These are phyloP conservation scores for Lipomyces spencermartinsiae DNA, from an alignment of 805 yeast genomes.

Conservation along the genomic window DNA sequence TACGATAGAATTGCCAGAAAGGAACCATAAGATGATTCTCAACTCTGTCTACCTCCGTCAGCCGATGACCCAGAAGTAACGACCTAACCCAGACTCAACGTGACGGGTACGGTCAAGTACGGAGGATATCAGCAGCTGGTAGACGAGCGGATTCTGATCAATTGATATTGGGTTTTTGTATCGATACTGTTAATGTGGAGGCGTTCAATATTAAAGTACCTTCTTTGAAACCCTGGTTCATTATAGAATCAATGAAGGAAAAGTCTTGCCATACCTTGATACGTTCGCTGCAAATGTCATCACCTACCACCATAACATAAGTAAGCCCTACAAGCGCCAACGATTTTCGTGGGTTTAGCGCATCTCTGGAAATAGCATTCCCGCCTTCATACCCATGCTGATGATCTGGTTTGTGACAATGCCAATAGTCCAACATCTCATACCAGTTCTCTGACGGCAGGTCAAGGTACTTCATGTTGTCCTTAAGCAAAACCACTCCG, in stretches of 20 bases:
- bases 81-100: conserved; percentile 1
- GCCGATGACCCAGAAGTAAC: neutral
- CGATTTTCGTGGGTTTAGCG: conserved; percentile 19
- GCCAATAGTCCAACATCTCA: conserved; percentile 97
- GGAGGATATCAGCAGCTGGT: neutral
- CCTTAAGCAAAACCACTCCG: conserved; percentile 1
- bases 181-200: conserved; percentile 31
- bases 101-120: neutral
- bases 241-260: neutral
- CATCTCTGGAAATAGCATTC: conserved; percentile 14
- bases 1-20: neutral
- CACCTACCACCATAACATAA: conserved; percentile 6
- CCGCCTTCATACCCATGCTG: conserved; percentile 14
- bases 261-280: neutral
- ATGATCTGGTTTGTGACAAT: conserved; percentile 68
- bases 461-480: conserved; percentile 48
- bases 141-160: neutral
- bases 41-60: neutral
- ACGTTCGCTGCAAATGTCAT: conserved; percentile 3
- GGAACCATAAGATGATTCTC: neutral
- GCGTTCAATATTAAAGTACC: conserved; percentile 19
- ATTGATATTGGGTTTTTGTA: conserved; percentile 44
- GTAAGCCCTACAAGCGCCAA: conserved; percentile 25
- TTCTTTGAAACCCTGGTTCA: conserved; percentile 30
- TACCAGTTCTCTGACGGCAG: conserved; percentile 95